Evolutionary conservation across 1,284 basidiomycete species (phyloP), one percentile per base, ranked within the genome.

Genomic region (Rhodotorula sp.): DNA sequence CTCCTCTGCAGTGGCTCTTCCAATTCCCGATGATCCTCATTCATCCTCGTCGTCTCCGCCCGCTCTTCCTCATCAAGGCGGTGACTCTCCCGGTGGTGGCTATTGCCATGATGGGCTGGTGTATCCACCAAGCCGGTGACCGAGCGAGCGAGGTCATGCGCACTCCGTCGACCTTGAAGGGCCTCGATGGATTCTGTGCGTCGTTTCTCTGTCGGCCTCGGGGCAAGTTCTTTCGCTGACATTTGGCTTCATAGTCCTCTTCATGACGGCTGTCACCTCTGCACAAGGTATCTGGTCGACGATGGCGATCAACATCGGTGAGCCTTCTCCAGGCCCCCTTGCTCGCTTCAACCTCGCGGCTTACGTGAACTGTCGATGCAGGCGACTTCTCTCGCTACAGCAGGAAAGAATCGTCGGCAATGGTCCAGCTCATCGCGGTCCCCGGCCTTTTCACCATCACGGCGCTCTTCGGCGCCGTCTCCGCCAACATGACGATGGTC

Each of bases 41-140:
- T 62, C 90, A 90, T 28, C 90, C 90, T 5, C 88, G 89, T 75
- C 86, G 85, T 18, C 70, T 76, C 5, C 62, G 61, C 5, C 69
- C 67, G 21, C 82, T 92, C 21, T 93, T 92, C 83, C 83, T 87
- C 62, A 81, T 84, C 72, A 90, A 91, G 81, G 86, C 86, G 1
- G n/a, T 66, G 61, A 59, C 66, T 0, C 89, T 90, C 0, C 90
- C 89, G 0, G 81, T 85, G 7, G 85, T 88, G 12, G 90, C 88
- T 82, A 70, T 91, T 34, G 85, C 87, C 14, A 89, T 90, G 73
- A 82, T 91, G 70, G 88, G 89, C 45, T 92, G 89, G 89, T 86
- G 87, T 0, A 86, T 90, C 72, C 84, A 86, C 64, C 86, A 86
- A 77, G 89, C 88, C 0, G 83, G 76, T 6, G 75, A 74, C 78